phyloP scores from a whole-genome alignment of 73 alveolate genomes.

The Uronychia binucleata region DNA sequence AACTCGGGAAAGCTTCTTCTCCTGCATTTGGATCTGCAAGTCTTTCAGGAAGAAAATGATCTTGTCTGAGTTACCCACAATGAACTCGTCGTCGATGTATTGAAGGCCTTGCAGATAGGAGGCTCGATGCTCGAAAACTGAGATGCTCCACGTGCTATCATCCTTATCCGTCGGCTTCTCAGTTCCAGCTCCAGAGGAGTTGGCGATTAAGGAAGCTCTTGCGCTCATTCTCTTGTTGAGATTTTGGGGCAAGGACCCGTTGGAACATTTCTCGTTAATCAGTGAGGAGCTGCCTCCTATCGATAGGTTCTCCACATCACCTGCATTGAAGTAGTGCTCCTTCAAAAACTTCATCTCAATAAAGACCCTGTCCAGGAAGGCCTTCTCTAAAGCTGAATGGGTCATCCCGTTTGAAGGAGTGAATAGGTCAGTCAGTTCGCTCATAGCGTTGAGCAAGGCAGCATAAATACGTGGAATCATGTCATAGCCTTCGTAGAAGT shows the following conservation, averaged over 20 bases:
- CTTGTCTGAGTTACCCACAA: constrained; percentile 38
- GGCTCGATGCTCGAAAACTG: no score
- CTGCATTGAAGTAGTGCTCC: no score
- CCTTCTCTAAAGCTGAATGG: constrained; percentile 34
- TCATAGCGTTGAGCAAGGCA: constrained; percentile 8
- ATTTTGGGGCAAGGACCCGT: no score
- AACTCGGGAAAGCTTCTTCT: not conserved
- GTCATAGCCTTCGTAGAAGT: constrained; percentile 35
- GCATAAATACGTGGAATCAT: constrained; percentile 23
- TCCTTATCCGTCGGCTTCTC: not conserved
- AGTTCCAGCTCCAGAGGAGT: not conserved
- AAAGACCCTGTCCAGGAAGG: constrained; percentile 30
- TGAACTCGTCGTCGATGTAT: constrained; percentile 37
- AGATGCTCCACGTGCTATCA: no score
- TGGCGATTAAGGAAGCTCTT: no score
- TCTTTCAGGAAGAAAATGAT: constrained; percentile 37
- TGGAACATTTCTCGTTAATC: no score
- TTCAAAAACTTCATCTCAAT: no score
- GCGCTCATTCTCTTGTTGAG: no score
- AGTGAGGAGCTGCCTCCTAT: no score
- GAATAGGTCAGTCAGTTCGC: constrained; percentile 27
- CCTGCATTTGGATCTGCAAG: constrained; percentile 14
- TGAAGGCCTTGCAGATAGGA: no score
- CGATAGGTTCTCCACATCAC: no score
- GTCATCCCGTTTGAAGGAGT: no score